A percentile compares a stretch with the other conserved stretches of the same genome.
phyloP scores from a whole-genome alignment of 106 monocot species.

The Acanthochlamys bracteata region DNA sequence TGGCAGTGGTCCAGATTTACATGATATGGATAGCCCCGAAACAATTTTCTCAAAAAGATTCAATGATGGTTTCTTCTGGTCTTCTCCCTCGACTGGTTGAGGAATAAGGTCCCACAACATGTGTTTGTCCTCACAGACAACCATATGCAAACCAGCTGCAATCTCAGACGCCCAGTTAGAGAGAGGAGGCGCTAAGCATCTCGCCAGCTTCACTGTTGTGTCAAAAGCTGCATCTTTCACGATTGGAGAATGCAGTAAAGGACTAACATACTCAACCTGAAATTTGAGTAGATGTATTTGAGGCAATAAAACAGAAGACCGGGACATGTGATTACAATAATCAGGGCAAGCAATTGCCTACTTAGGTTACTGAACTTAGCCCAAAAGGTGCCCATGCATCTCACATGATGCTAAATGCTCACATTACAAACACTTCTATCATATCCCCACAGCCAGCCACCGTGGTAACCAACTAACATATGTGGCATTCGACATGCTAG shows the following conservation, averaged over 20 bases:
- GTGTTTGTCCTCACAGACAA: conserved; percentile 33
- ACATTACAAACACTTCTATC: too few relatives aligned
- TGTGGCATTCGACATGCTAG: too few relatives aligned
- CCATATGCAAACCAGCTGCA: conserved; percentile 68
- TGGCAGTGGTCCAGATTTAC: conserved; percentile 77
- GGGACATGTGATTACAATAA: too few relatives aligned
- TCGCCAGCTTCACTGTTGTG: conserved; percentile 62
- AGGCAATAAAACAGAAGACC: not conserved
- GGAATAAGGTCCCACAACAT: conserved; percentile 40
- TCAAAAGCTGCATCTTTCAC: conserved; percentile 79
- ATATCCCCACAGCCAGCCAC: too few relatives aligned
- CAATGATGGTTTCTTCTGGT: conserved; percentile 22
- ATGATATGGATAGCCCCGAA: conserved; percentile 51
- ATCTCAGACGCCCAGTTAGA: conserved; percentile 82
- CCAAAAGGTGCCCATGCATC: too few relatives aligned
- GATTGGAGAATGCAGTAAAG: conserved; percentile 66
- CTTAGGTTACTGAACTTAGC: too few relatives aligned
- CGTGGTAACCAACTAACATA: too few relatives aligned
- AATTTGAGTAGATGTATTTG: conserved; percentile 10
- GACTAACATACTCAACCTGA: conserved; percentile 78
- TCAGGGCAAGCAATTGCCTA: too few relatives aligned
- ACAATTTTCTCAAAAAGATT: conserved; percentile 69
- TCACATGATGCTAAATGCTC: too few relatives aligned
- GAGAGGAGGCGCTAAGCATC: conserved; percentile 79
- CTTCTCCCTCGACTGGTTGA: conserved; percentile 21